These are phyloP conservation scores for Phytophthora ramorum DNA, from an alignment of 352 stramenopile species.

Conservation along the genomic window DNA sequence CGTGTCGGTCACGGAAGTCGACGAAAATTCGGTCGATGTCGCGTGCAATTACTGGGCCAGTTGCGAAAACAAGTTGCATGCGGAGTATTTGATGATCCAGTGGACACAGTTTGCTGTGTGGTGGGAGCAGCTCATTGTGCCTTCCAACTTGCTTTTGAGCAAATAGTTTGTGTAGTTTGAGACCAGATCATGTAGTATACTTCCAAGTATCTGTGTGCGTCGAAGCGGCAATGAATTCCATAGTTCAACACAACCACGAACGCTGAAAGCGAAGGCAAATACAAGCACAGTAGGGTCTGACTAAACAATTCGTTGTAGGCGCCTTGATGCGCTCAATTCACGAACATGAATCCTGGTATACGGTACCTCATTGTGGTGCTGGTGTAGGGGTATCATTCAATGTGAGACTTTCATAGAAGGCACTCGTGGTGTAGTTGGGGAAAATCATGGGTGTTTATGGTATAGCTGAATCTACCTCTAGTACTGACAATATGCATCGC, in stretches of 20 bases:
- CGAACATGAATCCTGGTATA: too few relatives aligned
- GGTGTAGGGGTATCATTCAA: too few relatives aligned
- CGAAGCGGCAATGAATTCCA: too few relatives aligned
- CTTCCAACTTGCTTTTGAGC: slow-evolving; percentile 79
- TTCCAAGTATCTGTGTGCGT: too few relatives aligned
- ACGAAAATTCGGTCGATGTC: slow-evolving; percentile 34
- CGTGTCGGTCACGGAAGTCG: slow-evolving; percentile 36
- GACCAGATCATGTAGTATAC: slow-evolving; percentile 40
- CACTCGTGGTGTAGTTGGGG: not conserved
- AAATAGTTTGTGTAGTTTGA: slow-evolving; percentile 44
- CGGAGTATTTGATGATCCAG: slow-evolving; percentile 60
- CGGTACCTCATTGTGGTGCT: too few relatives aligned
- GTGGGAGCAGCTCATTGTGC: slow-evolving; percentile 56
- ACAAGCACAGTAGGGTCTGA: too few relatives aligned
- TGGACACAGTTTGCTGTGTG: slow-evolving; percentile 56
- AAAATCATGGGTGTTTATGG: slow-evolving; percentile 1
- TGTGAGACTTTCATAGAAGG: too few relatives aligned
- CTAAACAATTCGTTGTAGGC: too few relatives aligned
- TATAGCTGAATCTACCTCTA: not conserved
- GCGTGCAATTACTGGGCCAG: slow-evolving; percentile 39
- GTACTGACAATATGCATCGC: not conserved
- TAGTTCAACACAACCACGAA: too few relatives aligned
- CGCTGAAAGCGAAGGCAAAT: too few relatives aligned
- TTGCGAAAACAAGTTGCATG: slow-evolving; percentile 46
- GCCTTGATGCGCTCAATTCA: too few relatives aligned